Conservation (phyloP, 169 alveolate species). For the Eimeria praecox region DNA sequence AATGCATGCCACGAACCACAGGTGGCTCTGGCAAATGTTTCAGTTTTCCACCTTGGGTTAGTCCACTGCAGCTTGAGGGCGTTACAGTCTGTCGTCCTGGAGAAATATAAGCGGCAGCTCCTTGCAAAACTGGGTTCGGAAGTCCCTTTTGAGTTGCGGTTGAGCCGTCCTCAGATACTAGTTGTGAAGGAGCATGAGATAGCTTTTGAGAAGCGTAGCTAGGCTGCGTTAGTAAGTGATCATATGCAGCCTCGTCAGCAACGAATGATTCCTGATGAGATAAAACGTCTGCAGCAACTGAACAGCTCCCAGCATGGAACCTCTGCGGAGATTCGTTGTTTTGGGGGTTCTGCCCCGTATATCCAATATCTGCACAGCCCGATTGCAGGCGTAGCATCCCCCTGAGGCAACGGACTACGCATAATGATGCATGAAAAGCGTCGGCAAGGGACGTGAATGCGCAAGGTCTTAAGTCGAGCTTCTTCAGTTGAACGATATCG, state of each 20-base stretch:
- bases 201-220: neutral
- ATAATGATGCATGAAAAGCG: constrained; percentile 41
- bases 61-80: neutral
- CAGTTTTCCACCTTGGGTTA: too few relatives aligned
- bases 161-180: neutral
- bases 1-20: neutral
- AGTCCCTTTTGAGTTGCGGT: neutral
- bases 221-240: neutral
- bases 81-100: neutral
- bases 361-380: neutral
- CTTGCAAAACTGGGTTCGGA: neutral
- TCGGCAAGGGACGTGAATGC: constrained; percentile 24
- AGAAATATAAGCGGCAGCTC: neutral
- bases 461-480: constrained; percentile 9
- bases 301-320: neutral
- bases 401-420: constrained; percentile 40
- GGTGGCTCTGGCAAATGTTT: neutral
- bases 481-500: neutral
- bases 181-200: neutral
- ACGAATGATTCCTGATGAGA: neutral
- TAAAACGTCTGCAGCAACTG: constrained; percentile 5
- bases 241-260: constrained; percentile 48
- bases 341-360: neutral
- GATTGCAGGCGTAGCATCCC: neutral
- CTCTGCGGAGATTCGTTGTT: neutral